A percentile compares a stretch with the other conserved stretches of the same genome.
phyloP scores from a whole-genome alignment of 2,329 filamentous ascomycete genomes.

The Fusarium sp. region DNA sequence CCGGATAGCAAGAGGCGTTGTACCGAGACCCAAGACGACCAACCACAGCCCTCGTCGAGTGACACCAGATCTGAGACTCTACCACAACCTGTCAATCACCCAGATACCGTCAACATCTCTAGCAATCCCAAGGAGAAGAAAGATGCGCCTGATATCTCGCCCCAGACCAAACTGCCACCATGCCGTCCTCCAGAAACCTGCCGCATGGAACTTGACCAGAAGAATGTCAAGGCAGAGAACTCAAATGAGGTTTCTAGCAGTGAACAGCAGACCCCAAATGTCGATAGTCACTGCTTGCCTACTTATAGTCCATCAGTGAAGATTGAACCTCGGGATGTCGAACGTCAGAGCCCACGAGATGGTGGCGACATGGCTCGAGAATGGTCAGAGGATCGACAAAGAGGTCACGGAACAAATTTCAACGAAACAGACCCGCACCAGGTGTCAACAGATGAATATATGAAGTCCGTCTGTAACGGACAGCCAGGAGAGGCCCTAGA shows the following conservation, averaged over 20 bases:
- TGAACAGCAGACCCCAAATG: not conserved
- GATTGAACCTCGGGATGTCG: not conserved
- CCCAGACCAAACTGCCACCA: not conserved
- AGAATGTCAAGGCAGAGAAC: not conserved
- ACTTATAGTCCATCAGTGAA: not conserved
- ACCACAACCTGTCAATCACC: not conserved
- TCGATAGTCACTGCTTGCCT: not conserved
- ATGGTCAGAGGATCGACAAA: not conserved
- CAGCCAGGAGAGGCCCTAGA: not conserved
- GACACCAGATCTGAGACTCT: not conserved
- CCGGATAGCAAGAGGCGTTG: not conserved
- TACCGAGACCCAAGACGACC: not conserved
- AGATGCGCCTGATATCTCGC: not conserved
- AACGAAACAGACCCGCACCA: not conserved
- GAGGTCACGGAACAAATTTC: not conserved
- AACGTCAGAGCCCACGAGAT: not conserved
- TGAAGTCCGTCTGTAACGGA: not conserved
- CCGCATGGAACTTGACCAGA: not conserved
- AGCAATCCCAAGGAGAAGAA: not conserved
- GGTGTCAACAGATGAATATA: not conserved
- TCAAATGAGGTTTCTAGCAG: not conserved
- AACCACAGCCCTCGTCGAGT: not conserved
- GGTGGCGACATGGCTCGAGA: not conserved
- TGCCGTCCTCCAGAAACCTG: not conserved
- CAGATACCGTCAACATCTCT: not conserved